Evolutionary conservation across 192 early-diverging fungal genomes (phyloP).

Genomic region (Endogone sp.): DNA sequence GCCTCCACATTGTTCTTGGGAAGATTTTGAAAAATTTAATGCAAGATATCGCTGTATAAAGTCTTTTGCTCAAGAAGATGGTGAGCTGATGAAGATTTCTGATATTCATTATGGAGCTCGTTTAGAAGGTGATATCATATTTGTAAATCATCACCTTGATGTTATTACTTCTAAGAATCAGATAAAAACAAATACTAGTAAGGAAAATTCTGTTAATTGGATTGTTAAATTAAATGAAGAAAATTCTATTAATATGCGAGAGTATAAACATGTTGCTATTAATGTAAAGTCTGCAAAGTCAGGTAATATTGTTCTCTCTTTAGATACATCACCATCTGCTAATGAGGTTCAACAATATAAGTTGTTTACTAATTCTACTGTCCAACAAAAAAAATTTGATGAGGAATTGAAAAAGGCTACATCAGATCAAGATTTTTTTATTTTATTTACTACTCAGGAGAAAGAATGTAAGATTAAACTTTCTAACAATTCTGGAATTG

Average conservation of each 20-base stretch:
- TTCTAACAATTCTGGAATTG: conserved; percentile 22
- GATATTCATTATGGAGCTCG: conserved; percentile 19
- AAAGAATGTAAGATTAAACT: conserved; percentile 11
- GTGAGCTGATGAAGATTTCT: conserved; percentile 7
- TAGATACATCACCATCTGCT: conserved; percentile 7
- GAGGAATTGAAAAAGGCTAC: conserved; percentile 18
- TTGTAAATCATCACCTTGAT: conserved; percentile 20
- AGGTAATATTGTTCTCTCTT: conserved; percentile 15
- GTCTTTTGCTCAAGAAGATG: conserved; percentile 20
- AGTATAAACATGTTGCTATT: conserved; percentile 16
- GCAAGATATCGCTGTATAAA: conserved; percentile 22
- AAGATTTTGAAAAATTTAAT: conserved; percentile 32
- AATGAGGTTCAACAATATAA: conserved; percentile 32
- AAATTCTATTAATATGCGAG: conserved; percentile 9
- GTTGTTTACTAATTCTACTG: conserved; percentile 6
- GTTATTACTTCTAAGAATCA: conserved; percentile 11
- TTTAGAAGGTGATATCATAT: conserved; percentile 22
- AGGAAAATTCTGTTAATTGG: not conserved
- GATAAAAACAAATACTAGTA: conserved; percentile 17
- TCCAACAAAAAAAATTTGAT: conserved; percentile 8
- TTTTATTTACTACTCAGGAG: conserved; percentile 19
- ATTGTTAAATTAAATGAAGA: conserved; percentile 14
- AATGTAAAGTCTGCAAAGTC: conserved; percentile 18
- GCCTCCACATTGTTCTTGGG: conserved; percentile 26
- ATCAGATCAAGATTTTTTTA: conserved; percentile 28